Conservation (phyloP, 352 stramenopile genomes). For the Stephanocyclus meneghinianus region DNA sequence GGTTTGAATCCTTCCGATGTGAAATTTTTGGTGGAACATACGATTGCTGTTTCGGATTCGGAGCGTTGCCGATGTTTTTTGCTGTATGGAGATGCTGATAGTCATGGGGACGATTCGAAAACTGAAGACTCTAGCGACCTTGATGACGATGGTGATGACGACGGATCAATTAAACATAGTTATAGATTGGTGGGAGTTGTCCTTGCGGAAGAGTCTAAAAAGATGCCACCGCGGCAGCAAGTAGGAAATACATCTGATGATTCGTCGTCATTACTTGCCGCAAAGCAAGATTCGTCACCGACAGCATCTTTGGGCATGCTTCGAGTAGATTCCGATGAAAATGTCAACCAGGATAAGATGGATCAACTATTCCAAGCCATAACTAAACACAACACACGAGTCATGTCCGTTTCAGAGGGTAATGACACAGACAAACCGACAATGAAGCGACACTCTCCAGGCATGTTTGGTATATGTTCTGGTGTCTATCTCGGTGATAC, state of each 20-base stretch:
- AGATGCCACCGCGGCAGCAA: conserved; percentile 20
- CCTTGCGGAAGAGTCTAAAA: conserved; percentile 45
- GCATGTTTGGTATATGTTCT: conserved; percentile 62
- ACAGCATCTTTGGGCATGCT: conserved; percentile 36
- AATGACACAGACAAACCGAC: background rate
- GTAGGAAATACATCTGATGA: background rate
- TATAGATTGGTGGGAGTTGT: conserved; percentile 46
- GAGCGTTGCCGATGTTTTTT: conserved; percentile 60
- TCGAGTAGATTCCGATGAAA: conserved; percentile 18
- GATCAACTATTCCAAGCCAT: conserved; percentile 27
- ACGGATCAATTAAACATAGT: conserved; percentile 18
- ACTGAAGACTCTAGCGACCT: conserved; percentile 9
- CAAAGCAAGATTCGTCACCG: background rate
- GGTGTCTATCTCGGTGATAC: conserved; percentile 74
- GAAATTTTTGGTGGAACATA: conserved; percentile 75
- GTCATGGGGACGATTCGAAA: background rate
- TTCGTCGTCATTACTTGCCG: background rate
- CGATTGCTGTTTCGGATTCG: conserved; percentile 62
- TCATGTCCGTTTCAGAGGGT: conserved; percentile 4
- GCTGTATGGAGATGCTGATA: conserved; percentile 59
- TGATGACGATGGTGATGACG: conserved; percentile 5
- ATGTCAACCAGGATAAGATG: conserved; percentile 27
- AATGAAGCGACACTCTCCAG: conserved; percentile 54
- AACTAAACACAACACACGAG: conserved; percentile 30
- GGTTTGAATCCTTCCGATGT: conserved; percentile 25